Percentiles rank a stretch among this genome's conserved stretches.
These are phyloP conservation scores for Taphrina wiesneri DNA, from an alignment of 1,139 yeast species.

Conservation along the genomic window DNA sequence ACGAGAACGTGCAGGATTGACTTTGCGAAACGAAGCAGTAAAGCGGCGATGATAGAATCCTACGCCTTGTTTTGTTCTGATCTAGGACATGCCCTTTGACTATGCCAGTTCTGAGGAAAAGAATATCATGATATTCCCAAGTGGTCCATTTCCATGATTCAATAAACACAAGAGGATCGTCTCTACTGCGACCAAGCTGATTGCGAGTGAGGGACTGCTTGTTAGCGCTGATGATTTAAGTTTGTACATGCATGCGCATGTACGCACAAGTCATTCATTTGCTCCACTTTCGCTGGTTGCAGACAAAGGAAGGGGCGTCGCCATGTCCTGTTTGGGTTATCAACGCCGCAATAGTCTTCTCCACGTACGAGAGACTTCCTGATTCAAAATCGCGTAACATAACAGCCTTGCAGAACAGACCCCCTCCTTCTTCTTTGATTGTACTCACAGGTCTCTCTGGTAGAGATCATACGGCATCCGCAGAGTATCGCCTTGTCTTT, in stretches of 20 bases:
- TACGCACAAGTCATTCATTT: no score
- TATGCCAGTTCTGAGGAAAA: no score
- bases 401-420: no score
- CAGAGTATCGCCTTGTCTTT: not conserved
- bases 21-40: not conserved
- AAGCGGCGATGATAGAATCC: not conserved
- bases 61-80: no score
- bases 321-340: not conserved
- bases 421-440: no score
- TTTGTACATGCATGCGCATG: not conserved
- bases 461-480: not conserved
- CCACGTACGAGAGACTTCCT: not conserved
- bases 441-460: conserved; percentile 13
- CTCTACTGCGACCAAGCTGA: no score
- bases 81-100: no score
- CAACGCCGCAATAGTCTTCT: not conserved
- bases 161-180: no score
- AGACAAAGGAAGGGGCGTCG: not conserved
- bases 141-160: no score
- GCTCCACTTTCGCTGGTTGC: not conserved
- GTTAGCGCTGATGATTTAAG: not conserved
- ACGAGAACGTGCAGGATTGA: conserved; percentile 42
- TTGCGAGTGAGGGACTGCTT: not conserved
- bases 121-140: no score
- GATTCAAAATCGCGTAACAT: not conserved